Percentiles rank a stretch among this genome's conserved stretches.
Evolutionary conservation across 192 early-diverging fungal species (phyloP).

Genomic region (Endogone sp.): DNA sequence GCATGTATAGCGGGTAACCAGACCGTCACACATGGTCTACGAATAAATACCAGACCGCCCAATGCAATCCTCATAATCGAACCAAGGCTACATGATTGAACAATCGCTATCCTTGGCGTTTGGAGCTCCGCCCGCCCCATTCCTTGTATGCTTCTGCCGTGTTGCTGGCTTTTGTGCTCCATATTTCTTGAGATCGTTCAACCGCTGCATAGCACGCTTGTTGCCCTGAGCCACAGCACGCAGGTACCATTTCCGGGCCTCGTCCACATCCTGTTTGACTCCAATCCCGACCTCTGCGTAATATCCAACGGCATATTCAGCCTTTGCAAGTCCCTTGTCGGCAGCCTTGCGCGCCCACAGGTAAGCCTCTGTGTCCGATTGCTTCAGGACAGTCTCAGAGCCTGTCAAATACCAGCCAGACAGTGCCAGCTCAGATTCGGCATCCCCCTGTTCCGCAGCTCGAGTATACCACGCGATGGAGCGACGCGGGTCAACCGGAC

Average conservation of each 20-base stretch:
- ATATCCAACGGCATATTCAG: constrained; percentile 96
- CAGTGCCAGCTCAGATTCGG: constrained; percentile 88
- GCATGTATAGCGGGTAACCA: too few relatives aligned
- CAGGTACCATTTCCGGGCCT: constrained; percentile 88
- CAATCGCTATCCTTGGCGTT: constrained; percentile 23
- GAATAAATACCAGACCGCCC: too few relatives aligned
- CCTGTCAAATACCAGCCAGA: constrained; percentile 97
- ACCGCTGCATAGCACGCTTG: constrained; percentile 72
- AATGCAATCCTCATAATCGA: too few relatives aligned
- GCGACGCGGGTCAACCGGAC: constrained; percentile 79
- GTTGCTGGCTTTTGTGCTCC: constrained; percentile 1
- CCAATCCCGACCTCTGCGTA: constrained; percentile 93
- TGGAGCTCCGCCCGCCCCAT: constrained; percentile 11
- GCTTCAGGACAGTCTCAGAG: constrained; percentile 81
- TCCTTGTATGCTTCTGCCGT: constrained; percentile 19
- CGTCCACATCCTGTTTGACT: constrained; percentile 67
- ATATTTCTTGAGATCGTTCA: constrained; percentile 73
- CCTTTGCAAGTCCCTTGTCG: constrained; percentile 91
- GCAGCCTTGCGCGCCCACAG: constrained; percentile 97
- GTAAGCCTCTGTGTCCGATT: constrained; percentile 94
- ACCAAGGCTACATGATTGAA: constrained; percentile 21
- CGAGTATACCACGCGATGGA: constrained; percentile 97
- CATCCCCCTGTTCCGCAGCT: constrained; percentile 87
- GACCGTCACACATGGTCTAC: too few relatives aligned
- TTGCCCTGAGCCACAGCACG: constrained; percentile 84